A percentile compares a stretch with the other conserved stretches of the same genome.
phyloP scores from a whole-genome alignment of 306 rosid genomes.

The Inga laurina region DNA sequence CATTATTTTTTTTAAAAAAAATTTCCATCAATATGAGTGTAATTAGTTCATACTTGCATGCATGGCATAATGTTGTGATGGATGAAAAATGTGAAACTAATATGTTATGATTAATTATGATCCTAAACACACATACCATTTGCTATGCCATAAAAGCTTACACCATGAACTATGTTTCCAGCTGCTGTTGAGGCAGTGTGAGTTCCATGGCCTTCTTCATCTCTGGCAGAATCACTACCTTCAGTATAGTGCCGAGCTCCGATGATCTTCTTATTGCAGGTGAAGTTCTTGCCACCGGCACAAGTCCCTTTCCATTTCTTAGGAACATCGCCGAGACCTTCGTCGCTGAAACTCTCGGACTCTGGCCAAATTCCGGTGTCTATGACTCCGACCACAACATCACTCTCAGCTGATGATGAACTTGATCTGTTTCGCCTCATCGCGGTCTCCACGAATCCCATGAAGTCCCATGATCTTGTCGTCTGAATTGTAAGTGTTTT shows the following conservation, averaged over 20 bases:
- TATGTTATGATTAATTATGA: background rate
- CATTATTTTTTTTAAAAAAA: no score
- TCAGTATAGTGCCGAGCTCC: constrained; percentile 13
- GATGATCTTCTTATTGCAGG: constrained; percentile 42
- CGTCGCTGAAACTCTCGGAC: constrained; percentile 29
- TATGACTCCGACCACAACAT: constrained; percentile 24
- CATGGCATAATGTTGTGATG: background rate
- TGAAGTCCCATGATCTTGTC: constrained; percentile 42
- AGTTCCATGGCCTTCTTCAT: constrained; percentile 31
- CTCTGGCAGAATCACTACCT: background rate
- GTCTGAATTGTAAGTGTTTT: constrained; percentile 34
- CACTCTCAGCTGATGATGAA: background rate
- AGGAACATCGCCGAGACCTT: constrained; percentile 27
- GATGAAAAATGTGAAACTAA: no score
- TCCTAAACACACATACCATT: background rate
- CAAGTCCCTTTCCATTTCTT: constrained; percentile 37
- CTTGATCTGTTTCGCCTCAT: background rate
- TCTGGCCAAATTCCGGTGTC: constrained; percentile 40
- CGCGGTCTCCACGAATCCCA: background rate
- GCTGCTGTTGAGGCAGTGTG: constrained; percentile 33
- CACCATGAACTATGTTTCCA: constrained; percentile 18
- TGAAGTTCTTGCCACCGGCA: constrained; percentile 22
- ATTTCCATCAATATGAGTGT: no score
- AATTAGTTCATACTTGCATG: no score
- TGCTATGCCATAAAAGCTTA: constrained; percentile 18